A percentile compares a stretch with the other conserved stretches of the same genome.
These are phyloP conservation scores for Xylaria sp. DNA, from an alignment of 2,329 filamentous ascomycete genomes.

Conservation along the genomic window DNA sequence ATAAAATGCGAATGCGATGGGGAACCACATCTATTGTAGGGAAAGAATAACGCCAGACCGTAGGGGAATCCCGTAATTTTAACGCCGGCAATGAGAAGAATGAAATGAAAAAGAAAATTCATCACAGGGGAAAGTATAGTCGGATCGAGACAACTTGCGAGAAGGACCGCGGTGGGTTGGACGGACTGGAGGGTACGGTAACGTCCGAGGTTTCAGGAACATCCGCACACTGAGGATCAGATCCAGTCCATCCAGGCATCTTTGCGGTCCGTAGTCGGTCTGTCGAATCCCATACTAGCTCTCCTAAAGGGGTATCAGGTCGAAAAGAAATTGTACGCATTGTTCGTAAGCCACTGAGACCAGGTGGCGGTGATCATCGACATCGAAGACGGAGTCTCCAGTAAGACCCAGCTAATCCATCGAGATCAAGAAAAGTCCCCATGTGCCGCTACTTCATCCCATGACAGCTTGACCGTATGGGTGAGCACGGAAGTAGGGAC, in stretches of 20 bases:
- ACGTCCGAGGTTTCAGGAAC: background rate
- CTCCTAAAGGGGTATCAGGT: constrained; percentile 31
- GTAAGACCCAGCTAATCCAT: background rate
- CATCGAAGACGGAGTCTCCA: constrained; percentile 13
- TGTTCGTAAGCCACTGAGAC: constrained; percentile 30
- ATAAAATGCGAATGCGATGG: constrained; percentile 29
- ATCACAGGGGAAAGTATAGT: constrained; percentile 5
- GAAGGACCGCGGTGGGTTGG: background rate
- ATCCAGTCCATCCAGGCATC: background rate
- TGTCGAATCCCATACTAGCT: constrained; percentile 13
- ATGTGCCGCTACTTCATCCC: constrained; percentile 35
- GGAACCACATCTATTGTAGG: constrained; percentile 29
- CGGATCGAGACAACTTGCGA: background rate
- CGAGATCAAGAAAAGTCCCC: background rate
- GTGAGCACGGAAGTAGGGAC: constrained; percentile 45
- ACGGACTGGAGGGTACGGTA: background rate
- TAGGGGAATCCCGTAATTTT: constrained; percentile 23
- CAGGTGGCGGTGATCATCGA: constrained; percentile 21
- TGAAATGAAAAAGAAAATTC: constrained; percentile 17
- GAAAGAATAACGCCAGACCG: constrained; percentile 24
- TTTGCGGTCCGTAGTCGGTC: background rate
- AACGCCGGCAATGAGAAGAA: constrained; percentile 31
- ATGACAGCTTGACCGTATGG: constrained; percentile 52
- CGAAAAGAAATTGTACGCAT: constrained; percentile 22
- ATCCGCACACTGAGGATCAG: background rate